phyloP scores from a whole-genome alignment of 2,329 filamentous ascomycete species.

The Aureobasidium sp. region DNA sequence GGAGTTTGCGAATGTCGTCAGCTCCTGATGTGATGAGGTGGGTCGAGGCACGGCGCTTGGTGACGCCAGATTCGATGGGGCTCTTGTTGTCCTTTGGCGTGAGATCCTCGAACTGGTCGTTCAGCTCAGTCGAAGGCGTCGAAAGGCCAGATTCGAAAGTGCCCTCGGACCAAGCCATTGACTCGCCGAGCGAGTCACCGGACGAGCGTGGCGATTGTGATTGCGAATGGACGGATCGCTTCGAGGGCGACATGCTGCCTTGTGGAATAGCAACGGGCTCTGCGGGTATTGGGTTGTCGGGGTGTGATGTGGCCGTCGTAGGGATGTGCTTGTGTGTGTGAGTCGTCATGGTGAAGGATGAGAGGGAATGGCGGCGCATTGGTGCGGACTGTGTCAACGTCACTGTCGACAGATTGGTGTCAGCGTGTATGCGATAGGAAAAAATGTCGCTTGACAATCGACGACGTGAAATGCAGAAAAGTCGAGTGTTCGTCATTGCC shows the following conservation, averaged over 20 bases:
- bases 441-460: background rate
- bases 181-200: conserved; percentile 35
- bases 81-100: conserved; percentile 20
- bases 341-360: conserved; percentile 22
- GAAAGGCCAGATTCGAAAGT: conserved; percentile 36
- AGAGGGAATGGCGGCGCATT: conserved; percentile 27
- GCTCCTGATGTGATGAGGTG: conserved; percentile 53
- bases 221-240: conserved; percentile 13
- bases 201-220: conserved; percentile 34
- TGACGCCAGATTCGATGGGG: background rate
- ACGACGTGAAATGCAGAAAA: background rate
- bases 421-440: background rate
- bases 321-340: conserved; percentile 35
- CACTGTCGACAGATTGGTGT: background rate
- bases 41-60: conserved; percentile 57
- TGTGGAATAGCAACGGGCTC: conserved; percentile 31
- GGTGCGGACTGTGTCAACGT: background rate
- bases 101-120: conserved; percentile 39
- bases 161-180: conserved; percentile 27
- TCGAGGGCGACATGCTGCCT: conserved; percentile 11
- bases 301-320: conserved; percentile 38
- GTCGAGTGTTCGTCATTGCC: conserved; percentile 2
- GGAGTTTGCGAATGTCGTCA: conserved; percentile 51
- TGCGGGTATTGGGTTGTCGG: conserved; percentile 39
- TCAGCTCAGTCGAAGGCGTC: conserved; percentile 39